Evolutionary conservation across 129 eudicot species (phyloP).

Genomic region (Heracleum sosnowskyi): DNA sequence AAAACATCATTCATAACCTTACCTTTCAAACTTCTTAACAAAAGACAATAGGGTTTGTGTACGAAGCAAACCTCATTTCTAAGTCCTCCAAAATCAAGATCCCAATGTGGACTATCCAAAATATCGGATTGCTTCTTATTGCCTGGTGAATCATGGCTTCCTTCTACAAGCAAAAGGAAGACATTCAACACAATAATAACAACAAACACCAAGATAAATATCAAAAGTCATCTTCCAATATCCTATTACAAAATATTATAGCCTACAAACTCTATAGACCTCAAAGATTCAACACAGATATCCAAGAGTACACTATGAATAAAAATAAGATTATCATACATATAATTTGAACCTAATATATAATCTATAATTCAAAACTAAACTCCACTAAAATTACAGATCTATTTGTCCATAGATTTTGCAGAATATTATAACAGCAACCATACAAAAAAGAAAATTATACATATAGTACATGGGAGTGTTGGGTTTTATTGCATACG

Average conservation of each 20-base stretch:
- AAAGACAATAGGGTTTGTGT: neutral
- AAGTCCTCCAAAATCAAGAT: conserved; percentile 26
- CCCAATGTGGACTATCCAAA: conserved; percentile 21
- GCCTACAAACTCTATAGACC: too few species aligned
- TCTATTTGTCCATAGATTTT: too few species aligned
- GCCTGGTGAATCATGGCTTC: neutral
- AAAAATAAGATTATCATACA: neutral
- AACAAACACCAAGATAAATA: neutral
- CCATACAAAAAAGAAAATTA: too few species aligned
- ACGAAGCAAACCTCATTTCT: conserved; percentile 35
- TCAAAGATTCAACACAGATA: too few species aligned
- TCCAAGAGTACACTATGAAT: neutral
- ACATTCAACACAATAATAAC: neutral
- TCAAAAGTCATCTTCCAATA: neutral
- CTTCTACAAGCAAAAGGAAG: neutral
- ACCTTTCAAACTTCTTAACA: too few species aligned
- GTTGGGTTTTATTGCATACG: too few species aligned
- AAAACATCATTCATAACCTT: too few species aligned
- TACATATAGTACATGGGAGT: neutral
- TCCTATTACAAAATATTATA: neutral
- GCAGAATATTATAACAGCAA: neutral
- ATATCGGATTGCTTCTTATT: conserved; percentile 8
- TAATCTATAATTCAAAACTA: neutral
- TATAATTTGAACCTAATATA: too few species aligned
- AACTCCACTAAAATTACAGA: neutral